A percentile compares a stretch with the other conserved stretches of the same genome.
These are phyloP conservation scores for Mortierella sp. DNA, from an alignment of 371 early-diverging fungal species.

Conservation along the genomic window DNA sequence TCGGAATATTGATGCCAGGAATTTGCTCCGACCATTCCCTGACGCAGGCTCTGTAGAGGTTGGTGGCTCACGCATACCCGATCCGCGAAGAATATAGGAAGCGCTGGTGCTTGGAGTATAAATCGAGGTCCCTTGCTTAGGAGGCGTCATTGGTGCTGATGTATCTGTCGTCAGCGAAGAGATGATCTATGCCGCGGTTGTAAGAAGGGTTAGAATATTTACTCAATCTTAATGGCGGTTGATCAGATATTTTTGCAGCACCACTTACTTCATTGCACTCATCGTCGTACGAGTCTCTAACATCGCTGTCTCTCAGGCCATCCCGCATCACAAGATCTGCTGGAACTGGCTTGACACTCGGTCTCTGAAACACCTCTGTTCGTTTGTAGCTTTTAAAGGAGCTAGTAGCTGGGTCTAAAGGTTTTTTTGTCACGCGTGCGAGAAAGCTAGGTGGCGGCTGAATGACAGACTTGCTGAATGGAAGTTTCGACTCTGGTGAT, in stretches of 20 bases:
- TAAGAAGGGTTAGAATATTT: not conserved
- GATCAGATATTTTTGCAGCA: not conserved
- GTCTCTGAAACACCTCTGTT: not conserved
- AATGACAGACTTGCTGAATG: not conserved
- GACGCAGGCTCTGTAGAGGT: not conserved
- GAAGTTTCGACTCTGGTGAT: not conserved
- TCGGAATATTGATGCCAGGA: not conserved
- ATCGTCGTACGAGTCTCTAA: not conserved
- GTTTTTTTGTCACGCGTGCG: not conserved
- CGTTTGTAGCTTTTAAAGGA: not conserved
- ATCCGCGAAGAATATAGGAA: not conserved
- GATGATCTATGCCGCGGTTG: not conserved
- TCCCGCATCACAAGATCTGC: conserved; percentile 8
- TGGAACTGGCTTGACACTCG: conserved; percentile 5
- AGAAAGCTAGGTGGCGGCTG: conserved; percentile 10
- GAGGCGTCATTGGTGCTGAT: not conserved
- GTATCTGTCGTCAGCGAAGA: not conserved
- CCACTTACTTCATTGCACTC: not conserved
- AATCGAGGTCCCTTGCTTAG: not conserved
- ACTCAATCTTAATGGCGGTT: not conserved
- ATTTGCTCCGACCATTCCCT: not conserved
- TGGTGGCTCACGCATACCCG: not conserved
- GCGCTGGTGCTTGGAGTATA: not conserved
- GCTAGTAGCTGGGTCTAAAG: not conserved
- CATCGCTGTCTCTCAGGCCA: not conserved